A percentile compares a stretch with the other conserved stretches of the same genome.
These are phyloP conservation scores for Dendrobium chrysotoxum DNA, from an alignment of 106 monocot genomes.

Conservation along the genomic window DNA sequence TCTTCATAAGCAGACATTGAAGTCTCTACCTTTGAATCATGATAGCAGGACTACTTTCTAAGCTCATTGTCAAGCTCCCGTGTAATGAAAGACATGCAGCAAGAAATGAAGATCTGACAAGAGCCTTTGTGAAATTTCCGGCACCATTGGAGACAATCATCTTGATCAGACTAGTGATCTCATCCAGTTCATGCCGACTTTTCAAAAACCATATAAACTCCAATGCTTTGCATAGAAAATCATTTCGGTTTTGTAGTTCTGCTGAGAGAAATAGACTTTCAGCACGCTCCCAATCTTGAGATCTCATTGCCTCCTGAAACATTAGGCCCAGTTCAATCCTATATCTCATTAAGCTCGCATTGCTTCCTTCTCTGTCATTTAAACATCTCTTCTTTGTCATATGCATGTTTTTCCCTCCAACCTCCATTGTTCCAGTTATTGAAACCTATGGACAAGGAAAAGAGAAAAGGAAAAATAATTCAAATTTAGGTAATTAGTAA, in stretches of 20 bases:
- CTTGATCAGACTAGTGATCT: slow-evolving; percentile 53
- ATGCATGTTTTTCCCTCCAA: slow-evolving; percentile 21
- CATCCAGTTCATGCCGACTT: slow-evolving; percentile 32
- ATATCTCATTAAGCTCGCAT: too few species aligned
- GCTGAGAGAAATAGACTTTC: slow-evolving; percentile 54
- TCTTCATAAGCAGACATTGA: too few species aligned
- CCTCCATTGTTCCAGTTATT: background rate
- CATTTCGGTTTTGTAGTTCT: slow-evolving; percentile 56
- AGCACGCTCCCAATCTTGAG: slow-evolving; percentile 57
- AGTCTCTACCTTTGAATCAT: slow-evolving; percentile 65
- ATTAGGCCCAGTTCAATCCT: slow-evolving; percentile 10
- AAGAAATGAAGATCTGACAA: slow-evolving; percentile 67
- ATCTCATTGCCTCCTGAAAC: slow-evolving; percentile 66
- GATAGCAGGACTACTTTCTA: slow-evolving; percentile 52
- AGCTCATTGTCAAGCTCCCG: slow-evolving; percentile 60
- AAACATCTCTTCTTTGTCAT: slow-evolving; percentile 17
- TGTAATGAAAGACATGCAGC: slow-evolving; percentile 78
- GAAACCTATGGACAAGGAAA: too few species aligned
- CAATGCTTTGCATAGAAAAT: slow-evolving; percentile 62
- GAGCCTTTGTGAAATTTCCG: slow-evolving; percentile 66
- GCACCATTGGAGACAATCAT: slow-evolving; percentile 66
- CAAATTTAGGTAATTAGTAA: too few species aligned
- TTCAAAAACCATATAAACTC: slow-evolving; percentile 84
- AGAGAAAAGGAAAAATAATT: too few species aligned
- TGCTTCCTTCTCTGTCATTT: slow-evolving; percentile 26